Percentiles rank a stretch among this genome's conserved stretches.
These are phyloP conservation scores for Eragrostis curvula DNA, from an alignment of 176 grass and related monocot genomes.

Conservation along the genomic window DNA sequence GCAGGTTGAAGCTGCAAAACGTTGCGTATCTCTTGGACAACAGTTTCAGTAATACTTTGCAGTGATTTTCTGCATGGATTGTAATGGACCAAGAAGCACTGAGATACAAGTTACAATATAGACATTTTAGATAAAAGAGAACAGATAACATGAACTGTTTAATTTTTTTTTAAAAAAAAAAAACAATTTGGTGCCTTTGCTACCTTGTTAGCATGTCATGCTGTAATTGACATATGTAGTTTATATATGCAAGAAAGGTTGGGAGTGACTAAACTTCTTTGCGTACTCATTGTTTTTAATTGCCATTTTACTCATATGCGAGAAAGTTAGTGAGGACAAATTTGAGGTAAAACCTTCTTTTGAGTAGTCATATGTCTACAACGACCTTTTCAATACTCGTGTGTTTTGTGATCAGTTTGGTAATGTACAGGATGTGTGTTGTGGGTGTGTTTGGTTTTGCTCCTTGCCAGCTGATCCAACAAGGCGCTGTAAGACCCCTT, in stretches of 20 bases:
- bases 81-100: conserved; percentile 31
- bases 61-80: conserved; percentile 64
- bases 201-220: conserved; percentile 24
- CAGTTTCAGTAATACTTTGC: conserved; percentile 61
- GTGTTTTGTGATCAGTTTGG: too few species aligned
- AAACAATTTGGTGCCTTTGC: neutral
- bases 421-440: too few species aligned
- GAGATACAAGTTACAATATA: conserved; percentile 1
- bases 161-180: conserved; percentile 19
- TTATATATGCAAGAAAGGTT: neutral
- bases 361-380: conserved; percentile 15
- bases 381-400: neutral
- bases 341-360: conserved; percentile 11
- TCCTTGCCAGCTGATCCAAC: too few species aligned
- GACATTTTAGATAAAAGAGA: conserved; percentile 6
- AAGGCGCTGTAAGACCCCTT: too few species aligned
- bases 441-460: too few species aligned
- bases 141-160: conserved; percentile 7
- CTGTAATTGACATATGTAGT: neutral
- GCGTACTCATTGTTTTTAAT: conserved; percentile 3
- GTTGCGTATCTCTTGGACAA: conserved; percentile 71
- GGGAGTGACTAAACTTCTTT: neutral
- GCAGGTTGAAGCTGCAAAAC: conserved; percentile 77
- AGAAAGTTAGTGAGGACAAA: conserved; percentile 9
- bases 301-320: neutral